phyloP scores from a whole-genome alignment of 2,329 filamentous ascomycete species.

The Xylariales sp. region DNA sequence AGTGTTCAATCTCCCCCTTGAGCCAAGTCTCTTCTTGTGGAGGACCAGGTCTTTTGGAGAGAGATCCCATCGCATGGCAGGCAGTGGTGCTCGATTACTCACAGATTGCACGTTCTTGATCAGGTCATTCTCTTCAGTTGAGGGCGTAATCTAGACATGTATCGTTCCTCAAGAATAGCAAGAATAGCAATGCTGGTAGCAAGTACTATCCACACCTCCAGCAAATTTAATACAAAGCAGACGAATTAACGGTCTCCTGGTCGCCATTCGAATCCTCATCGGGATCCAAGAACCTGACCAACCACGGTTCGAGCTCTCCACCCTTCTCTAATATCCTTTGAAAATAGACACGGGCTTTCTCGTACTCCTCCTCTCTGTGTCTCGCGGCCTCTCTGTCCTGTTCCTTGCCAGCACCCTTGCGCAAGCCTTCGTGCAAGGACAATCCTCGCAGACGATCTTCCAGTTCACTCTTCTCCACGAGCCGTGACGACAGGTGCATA shows the following conservation, averaged over 20 bases:
- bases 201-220: too few species aligned
- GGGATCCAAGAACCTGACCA: constrained; percentile 25
- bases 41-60: too few species aligned
- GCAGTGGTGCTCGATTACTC: too few species aligned
- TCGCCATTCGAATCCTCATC: constrained; percentile 17
- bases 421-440: constrained; percentile 18
- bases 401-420: constrained; percentile 11
- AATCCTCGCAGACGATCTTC: constrained; percentile 10
- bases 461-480: constrained; percentile 14
- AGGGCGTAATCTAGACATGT: too few species aligned
- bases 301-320: constrained; percentile 27
- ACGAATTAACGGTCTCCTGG: neutral
- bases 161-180: too few species aligned
- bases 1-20: too few species aligned
- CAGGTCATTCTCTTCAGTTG: too few species aligned
- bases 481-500: constrained; percentile 44
- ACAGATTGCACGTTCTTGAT: too few species aligned
- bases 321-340: constrained; percentile 28
- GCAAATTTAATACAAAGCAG: too few species aligned
- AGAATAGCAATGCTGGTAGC: too few species aligned
- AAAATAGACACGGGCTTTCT: constrained; percentile 33
- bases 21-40: too few species aligned
- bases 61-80: too few species aligned
- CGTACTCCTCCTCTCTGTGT: constrained; percentile 29
- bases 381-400: constrained; percentile 25